Evolutionary conservation across 1,284 basidiomycete species (phyloP).

Genomic region (Tylopilus sp.): DNA sequence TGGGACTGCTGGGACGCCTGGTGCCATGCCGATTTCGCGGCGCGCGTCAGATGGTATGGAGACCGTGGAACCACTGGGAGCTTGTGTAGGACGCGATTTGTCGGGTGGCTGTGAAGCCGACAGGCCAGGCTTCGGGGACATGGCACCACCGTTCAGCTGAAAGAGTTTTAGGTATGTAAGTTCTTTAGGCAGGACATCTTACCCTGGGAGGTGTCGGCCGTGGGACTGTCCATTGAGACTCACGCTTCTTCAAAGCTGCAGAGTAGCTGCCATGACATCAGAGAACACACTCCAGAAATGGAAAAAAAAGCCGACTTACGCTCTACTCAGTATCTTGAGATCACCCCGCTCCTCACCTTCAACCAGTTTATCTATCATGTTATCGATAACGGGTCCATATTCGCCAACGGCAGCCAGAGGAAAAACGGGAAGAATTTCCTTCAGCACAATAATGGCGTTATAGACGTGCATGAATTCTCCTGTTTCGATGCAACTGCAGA

Average conservation of each 20-base stretch:
- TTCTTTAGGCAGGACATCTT: slow-evolving; percentile 17
- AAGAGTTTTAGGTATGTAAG: slow-evolving; percentile 9
- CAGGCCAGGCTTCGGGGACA: slow-evolving; percentile 36
- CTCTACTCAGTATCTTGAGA: slow-evolving; percentile 75
- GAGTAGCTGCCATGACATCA: slow-evolving; percentile 49
- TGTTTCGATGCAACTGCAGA: slow-evolving; percentile 61
- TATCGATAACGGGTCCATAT: slow-evolving; percentile 57
- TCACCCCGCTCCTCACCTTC: slow-evolving; percentile 77
- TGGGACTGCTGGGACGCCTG: slow-evolving; percentile 53
- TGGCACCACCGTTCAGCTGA: slow-evolving; percentile 36
- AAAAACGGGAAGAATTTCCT: slow-evolving; percentile 85
- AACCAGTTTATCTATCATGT: slow-evolving; percentile 64
- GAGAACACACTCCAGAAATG: neutral
- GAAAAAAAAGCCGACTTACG: slow-evolving; percentile 45
- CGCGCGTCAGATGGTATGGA: slow-evolving; percentile 24
- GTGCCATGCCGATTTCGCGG: slow-evolving; percentile 20
- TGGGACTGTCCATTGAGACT: slow-evolving; percentile 53
- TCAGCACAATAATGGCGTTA: slow-evolving; percentile 86
- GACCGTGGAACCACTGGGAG: slow-evolving; percentile 37
- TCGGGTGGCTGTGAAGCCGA: slow-evolving; percentile 36
- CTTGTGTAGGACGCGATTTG: slow-evolving; percentile 38
- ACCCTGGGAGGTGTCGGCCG: slow-evolving; percentile 31
- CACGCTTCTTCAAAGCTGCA: slow-evolving; percentile 67
- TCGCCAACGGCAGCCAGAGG: slow-evolving; percentile 63
- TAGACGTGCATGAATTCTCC: slow-evolving; percentile 95